Evolutionary conservation across 106 monocot genomes (phyloP), one percentile per base, ranked within the genome.

Genomic region (Posidonia australis): DNA sequence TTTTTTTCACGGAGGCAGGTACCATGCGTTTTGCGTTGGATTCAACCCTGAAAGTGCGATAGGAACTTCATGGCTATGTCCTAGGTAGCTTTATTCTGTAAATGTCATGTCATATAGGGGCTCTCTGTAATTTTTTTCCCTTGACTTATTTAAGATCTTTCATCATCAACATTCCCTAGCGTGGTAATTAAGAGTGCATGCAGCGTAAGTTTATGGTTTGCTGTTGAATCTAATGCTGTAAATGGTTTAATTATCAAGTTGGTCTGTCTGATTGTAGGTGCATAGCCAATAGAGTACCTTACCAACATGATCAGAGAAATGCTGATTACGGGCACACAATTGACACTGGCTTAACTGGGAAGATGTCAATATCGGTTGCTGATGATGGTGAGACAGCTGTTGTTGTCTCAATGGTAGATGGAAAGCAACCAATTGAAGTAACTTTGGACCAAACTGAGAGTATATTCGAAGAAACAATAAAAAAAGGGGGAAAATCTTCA

Each of bases 341-440:
- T 49, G 78, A 86, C 45, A 29, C 73, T 48, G 41, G 51, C 65
- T 79, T 89, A 71, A 72, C 79, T n/a, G 81, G 77, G 22, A 84
- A 78, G 72, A 70, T 94, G 64, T 81, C 81, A 12, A 76, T 91
- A 52, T 86, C 93, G 45, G 73, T 94, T 81, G 88, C 83, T 72
- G 93, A 94, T 84, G 80, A 72, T 66, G 93, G 89, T 66, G 93
- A 94, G 72, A 89, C 93, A 28, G 93, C 89, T 63, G 58, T 94
- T 71, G 89, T 94, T 59, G 81, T 94, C 43, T 94, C 93, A 62
- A 81, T 94, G 74, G 65, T 89, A 79, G 79, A 76, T 46, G 77
- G 55, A 63, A 67, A 77, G 1, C 74, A 65, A 21, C 62, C 57
- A 29, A 67, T 23, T 62, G 61, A 66, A 45, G 42, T 30, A 54